Evolutionary conservation across 179 eudicot genomes (phyloP).

Genomic region (Silene coronaria): DNA sequence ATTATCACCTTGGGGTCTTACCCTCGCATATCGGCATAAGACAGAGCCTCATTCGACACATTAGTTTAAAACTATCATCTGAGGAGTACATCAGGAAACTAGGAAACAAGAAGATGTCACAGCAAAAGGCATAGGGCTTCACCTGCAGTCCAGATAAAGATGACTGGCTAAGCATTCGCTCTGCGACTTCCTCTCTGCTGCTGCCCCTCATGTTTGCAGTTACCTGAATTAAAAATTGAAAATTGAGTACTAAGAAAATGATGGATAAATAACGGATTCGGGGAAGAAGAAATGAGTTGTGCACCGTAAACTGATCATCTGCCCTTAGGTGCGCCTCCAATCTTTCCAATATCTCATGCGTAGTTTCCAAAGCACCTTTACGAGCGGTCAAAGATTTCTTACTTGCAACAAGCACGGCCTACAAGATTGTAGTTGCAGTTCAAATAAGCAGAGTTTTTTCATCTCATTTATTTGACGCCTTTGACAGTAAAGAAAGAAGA

Average conservation of each 20-base stretch:
- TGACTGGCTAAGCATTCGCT: slow-evolving; percentile 63
- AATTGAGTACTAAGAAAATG: neutral
- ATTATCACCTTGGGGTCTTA: neutral
- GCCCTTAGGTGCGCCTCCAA: slow-evolving; percentile 92
- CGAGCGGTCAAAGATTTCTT: slow-evolving; percentile 60
- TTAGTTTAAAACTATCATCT: neutral
- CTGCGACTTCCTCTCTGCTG: slow-evolving; percentile 84
- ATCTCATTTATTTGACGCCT: neutral
- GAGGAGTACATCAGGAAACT: neutral
- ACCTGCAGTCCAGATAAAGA: slow-evolving; percentile 90
- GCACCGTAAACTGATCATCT: slow-evolving; percentile 68
- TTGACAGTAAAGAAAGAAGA: neutral
- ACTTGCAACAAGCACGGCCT: slow-evolving; percentile 95
- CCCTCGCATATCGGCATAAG: no score
- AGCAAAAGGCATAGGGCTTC: neutral
- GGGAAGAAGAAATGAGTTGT: slow-evolving; percentile 12
- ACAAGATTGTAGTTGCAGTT: slow-evolving; percentile 15
- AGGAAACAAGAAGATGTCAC: neutral
- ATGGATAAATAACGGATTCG: neutral
- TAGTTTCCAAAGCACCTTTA: slow-evolving; percentile 65
- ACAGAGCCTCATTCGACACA: no score
- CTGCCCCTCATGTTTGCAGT: slow-evolving; percentile 94
- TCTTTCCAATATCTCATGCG: slow-evolving; percentile 89
- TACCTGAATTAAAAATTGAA: slow-evolving; percentile 40
- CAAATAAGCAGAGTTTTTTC: neutral